Conservation (phyloP, 768 basidiomycete species). For the Ephemerocybe angulata region DNA sequence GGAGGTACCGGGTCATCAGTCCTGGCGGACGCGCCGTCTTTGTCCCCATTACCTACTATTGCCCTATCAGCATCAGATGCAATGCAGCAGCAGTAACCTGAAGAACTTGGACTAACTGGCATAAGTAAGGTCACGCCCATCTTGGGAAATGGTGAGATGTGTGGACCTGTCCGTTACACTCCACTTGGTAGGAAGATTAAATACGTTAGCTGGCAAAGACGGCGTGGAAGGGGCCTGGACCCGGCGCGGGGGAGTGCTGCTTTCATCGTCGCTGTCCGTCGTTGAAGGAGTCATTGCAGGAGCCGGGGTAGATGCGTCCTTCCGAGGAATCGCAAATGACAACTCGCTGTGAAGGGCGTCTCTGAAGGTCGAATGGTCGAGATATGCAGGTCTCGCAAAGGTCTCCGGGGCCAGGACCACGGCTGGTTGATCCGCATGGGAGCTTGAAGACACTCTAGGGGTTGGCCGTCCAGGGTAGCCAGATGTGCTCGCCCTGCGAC, state of each 20-base stretch:
- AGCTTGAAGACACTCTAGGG: conserved; percentile 23
- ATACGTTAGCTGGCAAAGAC: conserved; percentile 34
- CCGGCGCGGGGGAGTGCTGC: conserved; percentile 42
- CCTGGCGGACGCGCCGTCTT: conserved; percentile 82
- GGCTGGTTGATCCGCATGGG: conserved; percentile 24
- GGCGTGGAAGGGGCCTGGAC: conserved; percentile 14
- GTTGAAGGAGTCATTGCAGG: conserved; percentile 37
- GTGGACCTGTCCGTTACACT: conserved; percentile 62
- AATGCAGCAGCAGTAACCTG: conserved; percentile 10
- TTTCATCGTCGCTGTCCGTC: conserved; percentile 69
- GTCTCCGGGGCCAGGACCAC: conserved; percentile 29
- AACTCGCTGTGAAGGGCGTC: conserved; percentile 61
- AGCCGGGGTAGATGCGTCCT: conserved; percentile 26
- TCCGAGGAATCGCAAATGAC: conserved; percentile 35
- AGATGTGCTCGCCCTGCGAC: conserved; percentile 20
- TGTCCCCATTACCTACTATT: conserved; percentile 56
- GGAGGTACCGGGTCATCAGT: conserved; percentile 76
- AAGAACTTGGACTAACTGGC: conserved; percentile 43
- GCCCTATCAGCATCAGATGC: conserved; percentile 29
- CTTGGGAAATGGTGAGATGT: conserved; percentile 56
- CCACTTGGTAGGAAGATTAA: conserved; percentile 76
- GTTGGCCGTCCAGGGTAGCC: conserved; percentile 16
- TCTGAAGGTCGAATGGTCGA: conserved; percentile 73
- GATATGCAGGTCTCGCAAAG: conserved; percentile 69
- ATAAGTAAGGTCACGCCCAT: conserved; percentile 73